These are phyloP conservation scores for Boletus sp. DNA, from an alignment of 768 basidiomycete species.

Conservation along the genomic window DNA sequence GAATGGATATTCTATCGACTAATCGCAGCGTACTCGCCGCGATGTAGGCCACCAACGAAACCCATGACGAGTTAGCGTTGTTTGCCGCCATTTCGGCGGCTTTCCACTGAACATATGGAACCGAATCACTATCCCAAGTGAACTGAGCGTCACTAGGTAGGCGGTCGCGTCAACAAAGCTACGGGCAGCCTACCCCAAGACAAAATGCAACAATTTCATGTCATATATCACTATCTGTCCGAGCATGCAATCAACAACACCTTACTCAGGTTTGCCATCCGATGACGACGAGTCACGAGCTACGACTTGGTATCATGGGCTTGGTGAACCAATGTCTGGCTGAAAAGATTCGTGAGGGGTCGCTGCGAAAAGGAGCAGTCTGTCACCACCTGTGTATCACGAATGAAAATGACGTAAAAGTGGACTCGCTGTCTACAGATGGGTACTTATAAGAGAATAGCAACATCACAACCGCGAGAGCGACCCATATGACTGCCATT, in stretches of 20 bases:
- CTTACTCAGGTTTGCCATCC: neutral
- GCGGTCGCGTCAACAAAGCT: neutral
- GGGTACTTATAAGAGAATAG: slow-evolving; percentile 32
- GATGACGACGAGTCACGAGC: neutral
- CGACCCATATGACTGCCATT: slow-evolving; percentile 29
- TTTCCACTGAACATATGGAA: neutral
- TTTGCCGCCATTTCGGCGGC: neutral
- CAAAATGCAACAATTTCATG: neutral
- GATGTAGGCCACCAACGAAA: neutral
- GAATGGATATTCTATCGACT: neutral
- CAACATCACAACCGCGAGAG: slow-evolving; percentile 34
- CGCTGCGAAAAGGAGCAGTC: slow-evolving; percentile 29
- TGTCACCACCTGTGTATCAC: neutral
- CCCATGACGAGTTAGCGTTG: neutral
- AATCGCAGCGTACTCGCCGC: neutral
- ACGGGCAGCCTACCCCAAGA: neutral
- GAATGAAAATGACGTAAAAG: neutral
- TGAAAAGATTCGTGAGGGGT: slow-evolving; percentile 30
- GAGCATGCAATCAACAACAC: neutral
- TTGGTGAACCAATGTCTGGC: slow-evolving; percentile 35
- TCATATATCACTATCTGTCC: neutral
- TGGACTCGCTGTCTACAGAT: slow-evolving; percentile 28
- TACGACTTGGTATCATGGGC: slow-evolving; percentile 24
- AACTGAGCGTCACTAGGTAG: neutral
- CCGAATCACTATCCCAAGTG: neutral